Base-by-base conservation (phyloP, 164 flowering plant species). In the Chloranthus sessilifolius region DNA sequence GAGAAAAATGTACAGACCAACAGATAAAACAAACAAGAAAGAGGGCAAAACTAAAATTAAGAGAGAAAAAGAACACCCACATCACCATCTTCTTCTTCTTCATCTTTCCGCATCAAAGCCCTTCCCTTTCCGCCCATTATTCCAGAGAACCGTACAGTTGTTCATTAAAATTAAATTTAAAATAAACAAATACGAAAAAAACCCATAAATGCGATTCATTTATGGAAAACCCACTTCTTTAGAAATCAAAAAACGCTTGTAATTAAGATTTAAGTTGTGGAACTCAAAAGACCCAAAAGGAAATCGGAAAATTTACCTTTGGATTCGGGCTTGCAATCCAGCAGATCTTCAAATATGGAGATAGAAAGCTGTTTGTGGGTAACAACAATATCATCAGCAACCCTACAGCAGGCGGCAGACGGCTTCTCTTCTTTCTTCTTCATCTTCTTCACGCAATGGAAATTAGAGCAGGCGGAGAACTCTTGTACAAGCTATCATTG, bases 321-420 rank as follows among this genome's bases (percentile, higher is more conserved):
- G n/a, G 23, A 48, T 61, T 68, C 1, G 76, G 90, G 4, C n/a
- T n/a, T n/a, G n/a, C n/a, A n/a, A n/a, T n/a, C n/a, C n/a, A n/a
- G n/a, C n/a, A 94, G 96, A 51, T 77, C 77, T 66, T 88, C 94
- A 56, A 88, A 88, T 31, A 82, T 75, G 11, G 96, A 88, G 0
- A 88, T 53, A 8, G 97, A 85, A 28, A 85, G 67, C 59, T 85
- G 88, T 50, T 89, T 89, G 29, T 80, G 85, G 56, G 81, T 95
- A 22, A 83, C 66, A 0, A 81, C 97, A 43, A 89, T 81, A 47
- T 89, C 95, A n/a, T n/a, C n/a, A n/a, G n/a, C n/a, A n/a, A n/a
- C n/a, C n/a, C n/a, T n/a, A n/a, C n/a, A n/a, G n/a, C n/a, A n/a
- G n/a, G n/a, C n/a, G n/a, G n/a, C n/a, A n/a, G n/a, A n/a, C n/a